Evolutionary conservation across 2,329 filamentous ascomycete genomes (phyloP), one percentile per base, ranked within the genome.

Genomic region (Escovopsis weberi): DNA sequence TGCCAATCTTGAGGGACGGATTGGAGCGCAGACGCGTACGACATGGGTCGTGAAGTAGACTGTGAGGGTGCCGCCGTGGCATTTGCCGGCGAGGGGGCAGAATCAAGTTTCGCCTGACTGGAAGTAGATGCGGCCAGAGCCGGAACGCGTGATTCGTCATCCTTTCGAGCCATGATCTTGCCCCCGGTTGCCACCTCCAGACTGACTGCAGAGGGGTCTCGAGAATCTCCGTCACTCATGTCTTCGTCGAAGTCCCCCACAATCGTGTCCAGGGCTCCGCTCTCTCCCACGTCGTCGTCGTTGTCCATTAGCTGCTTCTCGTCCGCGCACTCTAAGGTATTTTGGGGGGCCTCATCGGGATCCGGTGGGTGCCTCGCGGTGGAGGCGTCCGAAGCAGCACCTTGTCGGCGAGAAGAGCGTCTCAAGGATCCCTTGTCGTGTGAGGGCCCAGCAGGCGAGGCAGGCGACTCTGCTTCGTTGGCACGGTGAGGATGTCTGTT

Each of bases 1-100:
- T 98, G 89, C 91, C 91, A 98, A 56, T 96, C 88, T 56, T 93
- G 83, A 1, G 88, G 85, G 0, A 77, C 69, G 12, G 84, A 70
- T 51, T 88, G 84, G 41, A 93, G 75, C 4, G 86, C 86, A 41
- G 85, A 83, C 23, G 87, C 82, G 59, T 95, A 94, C 0, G 87
- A 86, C 61, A 85, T 77, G 2, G 81, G 73, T 9, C 81, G 73
- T 8, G 78, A 72, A 9, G 79, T 72, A 12, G 80, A 67, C 0
- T 75, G 57, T 2, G 70, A 63, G 19, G 71, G 64, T 2, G 68
- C 68, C 6, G 71, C 64, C 4, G 69, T 64, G 3, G 28, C 28
- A 32, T 9, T 11, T 32, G 28, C 28, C 11, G 28, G 7, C 28
- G 28, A 9, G 8, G 28, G 11, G 2, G 28, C 8, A 11, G 11